Evolutionary conservation across 495 filamentous ascomycete species (phyloP), one percentile per base, ranked within the genome.

Genomic region (Penicillium bialowiezense): DNA sequence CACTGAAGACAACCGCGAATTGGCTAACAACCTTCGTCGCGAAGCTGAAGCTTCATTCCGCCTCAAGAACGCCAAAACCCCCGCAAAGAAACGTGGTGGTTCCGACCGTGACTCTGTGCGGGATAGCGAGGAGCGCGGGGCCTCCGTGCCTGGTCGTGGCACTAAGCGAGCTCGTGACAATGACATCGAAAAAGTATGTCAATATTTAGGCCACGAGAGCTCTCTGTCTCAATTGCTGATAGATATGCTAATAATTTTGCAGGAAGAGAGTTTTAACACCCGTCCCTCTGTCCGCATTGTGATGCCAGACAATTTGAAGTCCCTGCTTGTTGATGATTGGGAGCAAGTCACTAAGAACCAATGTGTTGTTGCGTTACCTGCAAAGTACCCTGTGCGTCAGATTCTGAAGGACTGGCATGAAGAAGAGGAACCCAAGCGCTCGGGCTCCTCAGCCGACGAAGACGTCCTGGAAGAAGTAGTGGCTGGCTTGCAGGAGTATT

Each of bases 321-420:
- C 86, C 14, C 72, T 93, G 36, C 83, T 98, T 3, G 93, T 98
- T 32, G 93, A 98, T 59, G 93, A 98, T 71, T 98, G 93, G 93
- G 93, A 98, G 69, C 95, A 96, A 56, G 82, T 97, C 41, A 98
- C 93, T 40, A 97, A 97, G 75, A 90, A 91, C 60, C 81, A 86
- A 52, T 86, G 89, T 57, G 83, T 97, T 3, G 89, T 96, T 13
- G 81, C 84, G 0, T 76, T 98, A 8, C 93, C 93, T 0, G 81
- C 87, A n/a, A 71, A 77, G 18, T 76, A 83, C 41, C 84, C 89
- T 2, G 88, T 91, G 44, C 79, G 81, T 48, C 66, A 83, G 47
- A 91, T 98, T 51, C 69, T 98, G 5, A 76, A 88, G 28, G 85
- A 88, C 49, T 98, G 95, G 62, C 70, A 83, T 26, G 76, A 77